Conservation (phyloP, 1,139 yeast species). For the Nakaseomyces uthaithaninus region DNA sequence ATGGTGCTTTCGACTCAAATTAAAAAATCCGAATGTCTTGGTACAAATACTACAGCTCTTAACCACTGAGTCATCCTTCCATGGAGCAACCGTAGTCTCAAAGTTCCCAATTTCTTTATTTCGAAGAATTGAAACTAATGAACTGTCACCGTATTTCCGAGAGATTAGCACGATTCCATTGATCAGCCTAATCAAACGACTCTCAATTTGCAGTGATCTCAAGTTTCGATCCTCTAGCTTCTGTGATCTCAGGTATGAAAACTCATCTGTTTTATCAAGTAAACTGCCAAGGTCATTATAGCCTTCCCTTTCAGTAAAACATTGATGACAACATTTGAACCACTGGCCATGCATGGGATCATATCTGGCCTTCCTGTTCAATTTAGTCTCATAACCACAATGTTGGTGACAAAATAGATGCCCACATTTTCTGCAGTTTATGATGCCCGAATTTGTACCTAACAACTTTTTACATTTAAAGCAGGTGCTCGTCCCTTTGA, state of each 20-base stretch:
- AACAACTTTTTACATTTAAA: constrained; percentile 37
- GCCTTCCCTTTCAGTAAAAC: constrained; percentile 53
- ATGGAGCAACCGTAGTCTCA: constrained; percentile 51
- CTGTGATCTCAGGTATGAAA: constrained; percentile 36
- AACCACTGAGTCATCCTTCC: constrained; percentile 55
- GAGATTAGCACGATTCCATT: constrained; percentile 24
- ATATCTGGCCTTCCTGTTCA: constrained; percentile 39
- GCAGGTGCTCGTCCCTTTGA: constrained; percentile 35
- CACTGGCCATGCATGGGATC: constrained; percentile 49
- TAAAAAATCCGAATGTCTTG: constrained; percentile 44
- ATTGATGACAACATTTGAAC: constrained; percentile 60
- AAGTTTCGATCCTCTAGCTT: constrained; percentile 39
- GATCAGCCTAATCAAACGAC: constrained; percentile 48
- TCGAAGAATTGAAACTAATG: constrained; percentile 24
- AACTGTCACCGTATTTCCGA: constrained; percentile 15
- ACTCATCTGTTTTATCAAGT: constrained; percentile 42
- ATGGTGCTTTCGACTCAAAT: constrained; percentile 62
- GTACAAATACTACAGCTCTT: constrained; percentile 59
- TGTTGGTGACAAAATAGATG: constrained; percentile 59
- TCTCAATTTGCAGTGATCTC: constrained; percentile 51
- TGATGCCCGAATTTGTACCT: constrained; percentile 43
- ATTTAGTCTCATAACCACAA: constrained; percentile 45
- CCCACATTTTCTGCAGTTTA: constrained; percentile 69
- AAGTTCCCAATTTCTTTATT: constrained; percentile 30
- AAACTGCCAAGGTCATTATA: constrained; percentile 38